Base-by-base conservation (phyloP, 129 eudicot genomes). In the Saussurea involucrata region DNA sequence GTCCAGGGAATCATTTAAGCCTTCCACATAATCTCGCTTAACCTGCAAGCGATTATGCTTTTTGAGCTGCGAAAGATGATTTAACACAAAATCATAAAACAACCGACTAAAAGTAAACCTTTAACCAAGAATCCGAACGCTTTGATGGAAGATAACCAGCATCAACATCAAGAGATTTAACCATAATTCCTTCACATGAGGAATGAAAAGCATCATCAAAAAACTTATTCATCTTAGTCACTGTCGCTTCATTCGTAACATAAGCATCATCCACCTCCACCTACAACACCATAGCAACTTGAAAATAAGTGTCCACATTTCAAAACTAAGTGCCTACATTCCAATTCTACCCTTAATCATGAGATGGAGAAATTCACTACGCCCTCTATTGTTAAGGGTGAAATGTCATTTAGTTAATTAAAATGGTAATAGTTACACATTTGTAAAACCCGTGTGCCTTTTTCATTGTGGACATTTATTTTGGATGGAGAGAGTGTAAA, bases 101-200 rank as follows among this genome's bases (percentile, higher is more conserved):
- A 65, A n/a, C 0, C 36, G 42, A 11, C 8, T n/a, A 44, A 46
- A 36, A 27, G 18, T 55, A 78, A 27, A 92, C 98, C 98, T 90
- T 92, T 72, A 92, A 83, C 99, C 97, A 95, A 72, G 97, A 71
- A 82, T 92, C 96, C 1, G 95, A 86, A 55, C 97, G 99, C 83
- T 92, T 92, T 73, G 99, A 95, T 70, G 97, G 95, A 78, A 91
- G 82, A 78, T 95, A 95, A 77, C 92, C 90, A 78, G 97, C 96
- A 82, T 92, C 96, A 76, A 89, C 76, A 87, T 95, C 99, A 70
- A 95, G 97, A 69, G 92, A 83, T 84, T 95, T 95, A 76, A 90
- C 95, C 97, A 95, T 95, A 60, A 95, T 86, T 67, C 99, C 99
- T 88, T 95, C 99, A 84, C 99, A 95, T 8, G 96, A 95, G 42